phyloP scores from a whole-genome alignment of 2,329 filamentous ascomycete genomes.

The Sarocladium kiliense region DNA sequence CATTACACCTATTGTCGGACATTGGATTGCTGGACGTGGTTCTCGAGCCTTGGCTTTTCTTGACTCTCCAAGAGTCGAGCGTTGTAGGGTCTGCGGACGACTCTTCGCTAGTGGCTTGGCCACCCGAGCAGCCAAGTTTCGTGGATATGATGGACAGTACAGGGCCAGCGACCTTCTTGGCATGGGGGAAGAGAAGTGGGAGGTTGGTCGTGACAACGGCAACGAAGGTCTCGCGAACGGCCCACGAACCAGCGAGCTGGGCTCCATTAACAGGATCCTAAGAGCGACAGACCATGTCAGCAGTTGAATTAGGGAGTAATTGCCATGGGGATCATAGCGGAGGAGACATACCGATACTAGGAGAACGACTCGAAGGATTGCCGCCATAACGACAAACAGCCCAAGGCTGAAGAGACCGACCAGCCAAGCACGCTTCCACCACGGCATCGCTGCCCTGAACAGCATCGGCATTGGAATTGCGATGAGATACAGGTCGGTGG shows the following conservation, averaged over 20 bases:
- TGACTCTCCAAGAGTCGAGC: conserved; percentile 1
- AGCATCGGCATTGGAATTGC: conserved; percentile 52
- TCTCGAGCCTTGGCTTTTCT: neutral
- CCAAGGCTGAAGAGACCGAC: conserved; percentile 25
- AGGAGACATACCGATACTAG: conserved; percentile 16
- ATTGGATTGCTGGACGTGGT: conserved; percentile 2
- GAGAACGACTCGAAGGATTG: conserved; percentile 26
- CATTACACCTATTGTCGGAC: conserved; percentile 5
- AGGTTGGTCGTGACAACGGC: conserved; percentile 38
- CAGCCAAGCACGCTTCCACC: conserved; percentile 6
- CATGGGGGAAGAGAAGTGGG: conserved; percentile 39
- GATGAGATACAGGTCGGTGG: conserved; percentile 54
- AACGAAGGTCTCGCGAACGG: conserved; percentile 37
- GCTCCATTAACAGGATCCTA: conserved; percentile 36
- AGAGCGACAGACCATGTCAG: neutral
- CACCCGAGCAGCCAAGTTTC: conserved; percentile 8
- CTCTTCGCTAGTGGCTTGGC: neutral
- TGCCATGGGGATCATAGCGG: no score
- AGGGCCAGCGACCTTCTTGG: conserved; percentile 27
- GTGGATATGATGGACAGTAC: conserved; percentile 7
- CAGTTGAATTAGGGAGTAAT: no score
- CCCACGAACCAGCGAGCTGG: conserved; percentile 36
- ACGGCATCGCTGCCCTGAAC: conserved; percentile 14
- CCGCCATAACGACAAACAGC: conserved; percentile 33
- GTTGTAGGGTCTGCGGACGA: neutral